Base-by-base conservation (phyloP, 345 rosid genomes). In the Populus deltoides region DNA sequence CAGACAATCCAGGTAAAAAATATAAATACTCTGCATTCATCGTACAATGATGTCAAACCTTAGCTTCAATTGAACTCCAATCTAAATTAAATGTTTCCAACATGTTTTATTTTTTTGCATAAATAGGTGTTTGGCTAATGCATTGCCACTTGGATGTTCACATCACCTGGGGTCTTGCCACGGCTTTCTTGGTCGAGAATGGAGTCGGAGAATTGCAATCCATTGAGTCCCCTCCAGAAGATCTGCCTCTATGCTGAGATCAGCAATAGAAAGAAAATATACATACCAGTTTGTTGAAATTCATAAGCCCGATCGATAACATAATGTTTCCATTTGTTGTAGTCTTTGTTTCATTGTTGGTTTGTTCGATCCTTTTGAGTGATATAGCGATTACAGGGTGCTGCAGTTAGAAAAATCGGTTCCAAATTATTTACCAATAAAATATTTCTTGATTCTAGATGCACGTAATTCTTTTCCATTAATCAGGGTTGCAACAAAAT, bases 1-100 rank as follows among this genome's bases (percentile, higher is more conserved):
- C 90, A 0, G 79, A 35, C 66, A 85, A 87, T 49, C 90, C 90
- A 31, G 89, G 89, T 87, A 66, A 67, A 69, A 53, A 27, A 22
- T 27, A 39, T 13, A 24, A 53, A 6, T 10, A 20, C 9, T 24
- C 65, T 59, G 29, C 29, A 24, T 9, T 22, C 22, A 20, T 73
- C 31, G 29, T 7, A 5, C 22, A 13, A 5, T 22, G 7, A 57
- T 36, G 17, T 35, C 11, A 36, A 55, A 13, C 38, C 13, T n/a
- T 36, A 55, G 29, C 29, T n/a, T 10, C 63, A n/a, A 9, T 59
- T 59, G 13, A 24, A 22, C 53, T 61, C 62, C 20, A 1, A 20
- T 3, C 35, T 12, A 35, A 29, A 49, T 67, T 41, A 38, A 67
- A 73, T 71, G 43, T 22, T 49, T 70, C 57, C 43, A 24, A 16